Percentiles rank a stretch among this genome's conserved stretches.
Conservation (phyloP, 495 filamentous ascomycete species). For the Xylona heveae region DNA sequence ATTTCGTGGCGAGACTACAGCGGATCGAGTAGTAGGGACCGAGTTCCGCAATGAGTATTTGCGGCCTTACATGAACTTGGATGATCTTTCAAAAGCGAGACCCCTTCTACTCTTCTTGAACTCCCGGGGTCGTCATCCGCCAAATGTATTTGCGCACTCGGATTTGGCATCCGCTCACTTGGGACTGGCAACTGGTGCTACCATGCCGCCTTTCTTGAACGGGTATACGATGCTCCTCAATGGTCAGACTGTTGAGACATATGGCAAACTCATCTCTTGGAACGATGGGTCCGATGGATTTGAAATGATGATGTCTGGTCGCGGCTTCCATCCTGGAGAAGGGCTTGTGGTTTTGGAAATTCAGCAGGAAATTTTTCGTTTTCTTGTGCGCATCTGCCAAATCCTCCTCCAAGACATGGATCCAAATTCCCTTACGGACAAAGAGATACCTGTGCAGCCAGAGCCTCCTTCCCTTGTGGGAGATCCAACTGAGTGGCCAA, state of each 20-base stretch:
- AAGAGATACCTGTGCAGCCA: conserved; percentile 11
- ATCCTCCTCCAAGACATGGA: conserved; percentile 23
- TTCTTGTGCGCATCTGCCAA: conserved; percentile 20
- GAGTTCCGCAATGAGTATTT: conserved; percentile 16
- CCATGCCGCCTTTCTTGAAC: conserved; percentile 18
- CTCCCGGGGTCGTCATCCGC: conserved; percentile 21
- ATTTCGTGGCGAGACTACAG: conserved; percentile 11
- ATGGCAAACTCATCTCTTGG: conserved; percentile 24
- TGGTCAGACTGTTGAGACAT: conserved; percentile 14
- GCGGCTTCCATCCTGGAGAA: conserved; percentile 17
- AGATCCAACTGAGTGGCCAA: conserved; percentile 8
- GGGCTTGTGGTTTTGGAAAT: conserved; percentile 24
- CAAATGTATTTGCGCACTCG: conserved; percentile 17
- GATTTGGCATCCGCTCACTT: conserved; percentile 16
- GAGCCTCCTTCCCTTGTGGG: conserved; percentile 9
- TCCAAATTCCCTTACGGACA: conserved; percentile 4
- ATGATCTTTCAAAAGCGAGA: conserved; percentile 25
- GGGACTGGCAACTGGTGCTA: conserved; percentile 9
- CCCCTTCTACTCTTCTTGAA: conserved; percentile 26
- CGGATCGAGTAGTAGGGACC: conserved; percentile 7
- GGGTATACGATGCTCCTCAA: conserved; percentile 21
- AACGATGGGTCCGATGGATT: conserved; percentile 18
- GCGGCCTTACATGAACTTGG: conserved; percentile 35
- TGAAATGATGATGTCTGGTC: conserved; percentile 10
- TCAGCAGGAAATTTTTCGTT: conserved; percentile 20